Percentiles rank a stretch among this genome's conserved stretches.
Conservation (phyloP, 1,139 yeast species). For the Sugiyamaella japonica region DNA sequence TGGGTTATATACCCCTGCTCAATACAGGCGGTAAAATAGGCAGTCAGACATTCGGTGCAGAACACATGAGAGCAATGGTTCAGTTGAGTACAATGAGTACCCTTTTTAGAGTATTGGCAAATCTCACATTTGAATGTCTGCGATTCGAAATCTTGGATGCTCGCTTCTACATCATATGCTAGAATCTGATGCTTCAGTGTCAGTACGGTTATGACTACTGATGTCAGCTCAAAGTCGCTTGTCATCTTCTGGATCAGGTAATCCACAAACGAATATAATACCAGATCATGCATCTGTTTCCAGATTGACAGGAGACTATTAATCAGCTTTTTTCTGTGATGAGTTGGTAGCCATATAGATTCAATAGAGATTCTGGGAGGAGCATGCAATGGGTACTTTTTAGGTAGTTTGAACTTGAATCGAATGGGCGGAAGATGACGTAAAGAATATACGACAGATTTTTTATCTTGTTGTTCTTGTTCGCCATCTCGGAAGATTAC, state of each 20-base stretch:
- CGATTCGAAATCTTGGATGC: constrained; percentile 41
- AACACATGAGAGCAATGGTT: constrained; percentile 54
- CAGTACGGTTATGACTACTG: neutral
- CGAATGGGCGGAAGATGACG: constrained; percentile 30
- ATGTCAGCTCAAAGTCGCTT: constrained; percentile 15
- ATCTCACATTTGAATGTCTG: constrained; percentile 57
- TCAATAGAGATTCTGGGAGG: constrained; percentile 31
- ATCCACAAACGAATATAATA: constrained; percentile 52
- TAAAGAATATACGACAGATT: constrained; percentile 23
- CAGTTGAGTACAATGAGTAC: constrained; percentile 47
- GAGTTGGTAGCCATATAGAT: constrained; percentile 32
- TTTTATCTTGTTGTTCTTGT: neutral
- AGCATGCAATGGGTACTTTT: constrained; percentile 28
- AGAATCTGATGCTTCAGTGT: constrained; percentile 31
- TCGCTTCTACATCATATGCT: constrained; percentile 28
- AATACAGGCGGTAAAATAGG: constrained; percentile 50
- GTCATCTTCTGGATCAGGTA: constrained; percentile 41
- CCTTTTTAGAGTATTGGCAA: constrained; percentile 56
- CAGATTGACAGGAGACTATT: constrained; percentile 33
- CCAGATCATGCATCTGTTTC: constrained; percentile 46
- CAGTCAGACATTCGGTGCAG: constrained; percentile 53
- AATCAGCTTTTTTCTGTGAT: constrained; percentile 36
- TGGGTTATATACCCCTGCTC: constrained; percentile 53
- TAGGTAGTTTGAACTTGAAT: constrained; percentile 27
- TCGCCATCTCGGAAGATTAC: constrained; percentile 9